phyloP scores from a whole-genome alignment of 176 grass and related monocot species.

The maize (Zea mays) region DNA sequence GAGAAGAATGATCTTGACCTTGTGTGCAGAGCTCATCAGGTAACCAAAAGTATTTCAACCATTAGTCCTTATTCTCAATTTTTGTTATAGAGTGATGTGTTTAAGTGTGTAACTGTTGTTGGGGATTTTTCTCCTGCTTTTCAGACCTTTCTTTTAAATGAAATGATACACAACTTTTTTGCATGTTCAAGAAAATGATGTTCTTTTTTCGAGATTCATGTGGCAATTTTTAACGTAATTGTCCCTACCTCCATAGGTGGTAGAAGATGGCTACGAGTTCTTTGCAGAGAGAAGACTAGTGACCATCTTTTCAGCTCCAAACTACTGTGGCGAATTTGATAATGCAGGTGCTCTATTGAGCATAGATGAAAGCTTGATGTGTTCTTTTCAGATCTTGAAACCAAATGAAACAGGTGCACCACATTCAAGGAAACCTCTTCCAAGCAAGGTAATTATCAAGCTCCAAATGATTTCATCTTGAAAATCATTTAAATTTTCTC shows the following conservation, averaged over 20 bases:
- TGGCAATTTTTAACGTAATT: constrained; percentile 17
- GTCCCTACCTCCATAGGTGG: constrained; percentile 39
- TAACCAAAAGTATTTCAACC: constrained; percentile 27
- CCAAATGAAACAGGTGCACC: constrained; percentile 53
- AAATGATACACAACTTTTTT: neutral
- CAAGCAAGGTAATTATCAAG: constrained; percentile 58
- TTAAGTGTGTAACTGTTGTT: neutral
- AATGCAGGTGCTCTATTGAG: constrained; percentile 78
- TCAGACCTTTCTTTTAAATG: neutral
- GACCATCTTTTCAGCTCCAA: constrained; percentile 83
- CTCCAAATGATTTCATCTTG: constrained; percentile 10
- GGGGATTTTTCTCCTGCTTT: neutral
- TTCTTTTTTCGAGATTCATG: constrained; percentile 9
- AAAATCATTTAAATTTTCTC: constrained; percentile 14
- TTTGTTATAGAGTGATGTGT: neutral
- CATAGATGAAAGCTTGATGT: constrained; percentile 73
- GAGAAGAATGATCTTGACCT: constrained; percentile 85
- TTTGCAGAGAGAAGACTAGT: constrained; percentile 82
- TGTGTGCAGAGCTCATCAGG: constrained; percentile 74
- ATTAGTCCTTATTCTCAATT: neutral
- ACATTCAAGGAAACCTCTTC: constrained; percentile 51
- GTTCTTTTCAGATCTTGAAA: constrained; percentile 78
- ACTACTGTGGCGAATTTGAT: constrained; percentile 82
- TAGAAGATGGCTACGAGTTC: constrained; percentile 82
- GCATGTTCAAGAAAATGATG: neutral